Conservation (phyloP, 768 basidiomycete genomes). For the Agaricus blazei region DNA sequence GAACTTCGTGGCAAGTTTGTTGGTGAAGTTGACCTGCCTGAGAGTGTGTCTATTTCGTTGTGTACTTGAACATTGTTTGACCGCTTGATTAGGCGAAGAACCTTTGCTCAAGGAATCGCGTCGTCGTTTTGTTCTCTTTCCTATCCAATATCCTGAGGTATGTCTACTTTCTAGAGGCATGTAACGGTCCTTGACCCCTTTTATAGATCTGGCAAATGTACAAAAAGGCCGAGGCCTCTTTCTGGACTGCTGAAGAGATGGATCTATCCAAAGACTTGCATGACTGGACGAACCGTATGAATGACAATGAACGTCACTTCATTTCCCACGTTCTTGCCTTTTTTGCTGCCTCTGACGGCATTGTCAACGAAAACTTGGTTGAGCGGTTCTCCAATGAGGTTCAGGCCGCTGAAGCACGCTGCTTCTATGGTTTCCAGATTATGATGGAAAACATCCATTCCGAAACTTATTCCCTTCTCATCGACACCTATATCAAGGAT, state of each 20-base stretch:
- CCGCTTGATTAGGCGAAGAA: constrained; percentile 51
- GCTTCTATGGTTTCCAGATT: constrained; percentile 98
- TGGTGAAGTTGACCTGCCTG: constrained; percentile 63
- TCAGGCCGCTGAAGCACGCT: constrained; percentile 90
- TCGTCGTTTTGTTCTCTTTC: constrained; percentile 88
- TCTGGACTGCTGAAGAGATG: constrained; percentile 95
- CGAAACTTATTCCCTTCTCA: constrained; percentile 95
- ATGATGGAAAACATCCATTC: constrained; percentile 99
- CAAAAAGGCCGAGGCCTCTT: constrained; percentile 93
- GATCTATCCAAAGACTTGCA: constrained; percentile 87
- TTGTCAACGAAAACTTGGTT: constrained; percentile 95
- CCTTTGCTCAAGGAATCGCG: constrained; percentile 79
- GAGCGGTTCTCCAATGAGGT: constrained; percentile 95
- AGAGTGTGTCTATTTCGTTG: constrained; percentile 31
- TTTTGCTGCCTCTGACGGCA: constrained; percentile 95
- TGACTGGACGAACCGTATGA: constrained; percentile 88
- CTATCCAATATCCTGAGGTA: constrained; percentile 92
- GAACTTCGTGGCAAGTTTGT: constrained; percentile 49
- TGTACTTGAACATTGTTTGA: background rate
- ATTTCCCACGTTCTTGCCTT: constrained; percentile 95
- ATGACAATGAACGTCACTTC: constrained; percentile 85
- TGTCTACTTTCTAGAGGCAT: constrained; percentile 13
- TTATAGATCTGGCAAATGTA: constrained; percentile 94
- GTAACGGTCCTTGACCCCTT: background rate
- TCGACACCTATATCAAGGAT: constrained; percentile 95